These are phyloP conservation scores for Kregervanrija pseudodelftensis DNA, from an alignment of 805 yeast species.

Conservation along the genomic window DNA sequence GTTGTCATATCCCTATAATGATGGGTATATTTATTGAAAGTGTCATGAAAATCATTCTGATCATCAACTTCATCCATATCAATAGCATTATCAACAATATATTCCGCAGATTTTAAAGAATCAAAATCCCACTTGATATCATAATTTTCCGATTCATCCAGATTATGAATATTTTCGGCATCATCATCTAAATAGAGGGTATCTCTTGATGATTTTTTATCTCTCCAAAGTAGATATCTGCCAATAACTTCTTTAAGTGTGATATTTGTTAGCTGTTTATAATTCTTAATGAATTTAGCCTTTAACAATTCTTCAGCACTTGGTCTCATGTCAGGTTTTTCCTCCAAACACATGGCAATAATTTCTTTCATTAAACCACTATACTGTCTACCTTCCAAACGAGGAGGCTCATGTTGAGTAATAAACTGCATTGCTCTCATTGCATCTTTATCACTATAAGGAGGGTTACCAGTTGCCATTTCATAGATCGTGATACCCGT, in stretches of 20 bases:
- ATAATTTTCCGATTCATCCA: conserved; percentile 23
- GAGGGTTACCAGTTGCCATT: conserved; percentile 95
- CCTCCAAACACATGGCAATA: conserved; percentile 88
- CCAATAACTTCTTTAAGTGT: conserved; percentile 68
- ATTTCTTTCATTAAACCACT: conserved; percentile 73
- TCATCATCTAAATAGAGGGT: conserved; percentile 40
- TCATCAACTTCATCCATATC: conserved; percentile 24
- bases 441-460: conserved; percentile 93
- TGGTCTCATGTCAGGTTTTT: conserved; percentile 83
- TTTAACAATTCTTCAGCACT: conserved; percentile 78
- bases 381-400: conserved; percentile 85
- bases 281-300: conserved; percentile 61
- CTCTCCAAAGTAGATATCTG: conserved; percentile 71
- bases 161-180: conserved; percentile 23
- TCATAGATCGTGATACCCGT: conserved; percentile 91
- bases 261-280: conserved; percentile 53
- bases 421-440: conserved; percentile 91
- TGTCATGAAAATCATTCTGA: too few relatives aligned
- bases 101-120: conserved; percentile 66
- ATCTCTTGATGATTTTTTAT: conserved; percentile 49
- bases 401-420: conserved; percentile 88
- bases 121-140: conserved; percentile 87
- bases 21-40: background rate
- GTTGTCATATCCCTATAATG: conserved; percentile 4
- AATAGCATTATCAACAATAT: conserved; percentile 65